Conservation (phyloP, 2,329 filamentous ascomycete genomes). For the Colletotrichum cordylinicola region DNA sequence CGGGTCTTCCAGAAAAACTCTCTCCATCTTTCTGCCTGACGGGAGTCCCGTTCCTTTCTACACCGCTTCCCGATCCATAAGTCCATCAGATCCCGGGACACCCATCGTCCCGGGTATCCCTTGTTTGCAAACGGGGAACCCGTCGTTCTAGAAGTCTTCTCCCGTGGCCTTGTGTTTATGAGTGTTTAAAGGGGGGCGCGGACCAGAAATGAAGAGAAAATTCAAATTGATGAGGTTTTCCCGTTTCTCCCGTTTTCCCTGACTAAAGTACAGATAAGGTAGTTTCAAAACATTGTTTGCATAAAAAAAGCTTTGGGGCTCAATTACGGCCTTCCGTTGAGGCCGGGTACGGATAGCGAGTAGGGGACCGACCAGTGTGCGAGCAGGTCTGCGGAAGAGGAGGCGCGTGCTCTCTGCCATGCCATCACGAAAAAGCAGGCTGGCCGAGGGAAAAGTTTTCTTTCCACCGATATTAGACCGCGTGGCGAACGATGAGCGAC, state of each 20-base stretch:
- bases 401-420: background rate
- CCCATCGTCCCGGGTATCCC: background rate
- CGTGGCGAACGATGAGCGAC: background rate
- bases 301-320: background rate
- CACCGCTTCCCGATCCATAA: background rate
- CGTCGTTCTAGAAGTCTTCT: background rate
- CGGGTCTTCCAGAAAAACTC: background rate
- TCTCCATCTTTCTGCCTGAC: background rate
- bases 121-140: background rate
- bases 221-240: background rate
- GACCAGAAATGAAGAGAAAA: background rate
- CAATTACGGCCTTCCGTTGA: background rate
- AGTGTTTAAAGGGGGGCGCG: background rate
- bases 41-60: background rate
- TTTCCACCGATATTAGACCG: background rate
- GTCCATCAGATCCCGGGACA: background rate
- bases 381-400: background rate
- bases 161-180: background rate
- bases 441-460: background rate
- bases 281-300: background rate
- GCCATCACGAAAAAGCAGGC: background rate
- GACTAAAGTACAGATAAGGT: background rate
- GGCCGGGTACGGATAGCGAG: background rate
- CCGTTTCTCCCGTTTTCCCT: background rate
- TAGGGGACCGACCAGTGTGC: background rate